Evolutionary conservation across 2,329 filamentous ascomycete genomes (phyloP).

Genomic region (Cryphonectria radicalis): DNA sequence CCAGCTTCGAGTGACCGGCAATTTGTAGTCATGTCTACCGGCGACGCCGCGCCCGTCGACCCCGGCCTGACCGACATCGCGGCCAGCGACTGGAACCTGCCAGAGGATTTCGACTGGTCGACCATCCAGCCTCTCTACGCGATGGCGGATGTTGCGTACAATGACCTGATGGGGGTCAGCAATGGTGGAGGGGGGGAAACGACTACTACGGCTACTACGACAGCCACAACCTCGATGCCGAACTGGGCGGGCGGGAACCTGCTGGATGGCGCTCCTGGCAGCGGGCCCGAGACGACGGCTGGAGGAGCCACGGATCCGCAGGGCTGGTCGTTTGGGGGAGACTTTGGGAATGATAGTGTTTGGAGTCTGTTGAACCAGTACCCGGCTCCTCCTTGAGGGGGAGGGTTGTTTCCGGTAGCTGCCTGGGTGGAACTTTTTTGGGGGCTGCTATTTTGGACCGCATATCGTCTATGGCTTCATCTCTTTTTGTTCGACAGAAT

Average conservation of each 20-base stretch:
- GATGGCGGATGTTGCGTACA: conserved; percentile 60
- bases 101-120: conserved; percentile 53
- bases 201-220: conserved; percentile 28
- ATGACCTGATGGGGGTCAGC: conserved; percentile 54
- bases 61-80: conserved; percentile 10
- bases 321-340: conserved; percentile 34
- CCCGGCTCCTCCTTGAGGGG: conserved; percentile 32
- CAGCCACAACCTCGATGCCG: conserved; percentile 30
- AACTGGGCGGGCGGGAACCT: conserved; percentile 29
- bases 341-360: conserved; percentile 38
- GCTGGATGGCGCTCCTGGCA: conserved; percentile 19
- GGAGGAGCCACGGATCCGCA: conserved; percentile 24
- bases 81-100: conserved; percentile 45
- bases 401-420: neutral
- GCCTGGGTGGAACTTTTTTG: neutral
- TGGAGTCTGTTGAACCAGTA: conserved; percentile 39
- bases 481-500: neutral
- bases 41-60: conserved; percentile 12
- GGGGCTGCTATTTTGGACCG: neutral
- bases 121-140: conserved; percentile 60
- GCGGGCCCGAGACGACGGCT: neutral
- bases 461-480: neutral
- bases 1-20: conserved; percentile 6
- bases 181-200: conserved; percentile 30
- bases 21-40: neutral